Evolutionary conservation across 306 rosid species (phyloP).

Genomic region (Cyamopsis tetragonoloba): DNA sequence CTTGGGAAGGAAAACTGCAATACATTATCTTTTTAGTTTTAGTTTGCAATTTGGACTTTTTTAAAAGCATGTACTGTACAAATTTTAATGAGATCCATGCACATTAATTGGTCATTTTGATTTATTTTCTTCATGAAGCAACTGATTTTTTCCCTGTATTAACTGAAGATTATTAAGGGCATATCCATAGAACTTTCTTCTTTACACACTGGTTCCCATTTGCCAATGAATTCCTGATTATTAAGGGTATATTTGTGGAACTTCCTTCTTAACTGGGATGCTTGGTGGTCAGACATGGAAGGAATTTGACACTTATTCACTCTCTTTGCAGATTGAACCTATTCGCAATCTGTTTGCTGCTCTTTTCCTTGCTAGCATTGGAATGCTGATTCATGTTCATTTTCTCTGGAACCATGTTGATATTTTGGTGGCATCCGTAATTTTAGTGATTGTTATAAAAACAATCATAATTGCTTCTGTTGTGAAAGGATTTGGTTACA

Average conservation of each 20-base stretch:
- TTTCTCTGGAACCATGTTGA: slow-evolving; percentile 98
- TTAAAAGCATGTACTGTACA: background rate
- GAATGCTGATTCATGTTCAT: slow-evolving; percentile 96
- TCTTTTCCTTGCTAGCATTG: slow-evolving; percentile 95
- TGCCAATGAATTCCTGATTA: slow-evolving; percentile 5
- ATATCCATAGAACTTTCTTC: slow-evolving; percentile 1
- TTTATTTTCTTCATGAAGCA: background rate
- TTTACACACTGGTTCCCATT: slow-evolving; percentile 6
- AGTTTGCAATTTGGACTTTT: background rate
- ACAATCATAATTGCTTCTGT: slow-evolving; percentile 71
- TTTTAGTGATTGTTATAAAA: slow-evolving; percentile 81
- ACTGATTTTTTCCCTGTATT: background rate
- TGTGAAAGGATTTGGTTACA: slow-evolving; percentile 97
- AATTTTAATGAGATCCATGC: background rate
- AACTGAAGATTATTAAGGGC: slow-evolving; percentile 4
- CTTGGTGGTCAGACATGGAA: background rate
- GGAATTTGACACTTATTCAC: slow-evolving; percentile 20
- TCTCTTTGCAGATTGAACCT: slow-evolving; percentile 79
- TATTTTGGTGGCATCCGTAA: slow-evolving; percentile 88
- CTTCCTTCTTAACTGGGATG: slow-evolving; percentile 14
- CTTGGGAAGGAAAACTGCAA: background rate
- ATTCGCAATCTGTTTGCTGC: slow-evolving; percentile 93
- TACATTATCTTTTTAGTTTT: background rate
- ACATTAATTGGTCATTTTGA: slow-evolving; percentile 2
- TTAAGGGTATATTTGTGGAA: no score